Evolutionary conservation across 2,329 filamentous ascomycete species (phyloP), one percentile per base, ranked within the genome.

Genomic region (Pseudomassariella vexata): DNA sequence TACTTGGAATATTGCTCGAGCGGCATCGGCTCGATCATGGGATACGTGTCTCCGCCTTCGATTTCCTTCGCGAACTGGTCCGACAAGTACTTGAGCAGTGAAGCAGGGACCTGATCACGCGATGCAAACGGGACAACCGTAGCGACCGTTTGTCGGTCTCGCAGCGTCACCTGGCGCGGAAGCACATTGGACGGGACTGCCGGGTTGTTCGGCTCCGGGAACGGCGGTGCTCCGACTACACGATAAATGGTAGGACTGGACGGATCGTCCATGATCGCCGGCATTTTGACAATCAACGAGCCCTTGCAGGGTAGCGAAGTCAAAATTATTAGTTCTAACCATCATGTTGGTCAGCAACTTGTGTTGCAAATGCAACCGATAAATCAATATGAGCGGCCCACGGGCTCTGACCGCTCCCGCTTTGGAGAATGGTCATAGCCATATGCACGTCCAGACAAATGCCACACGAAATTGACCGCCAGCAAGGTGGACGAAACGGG

Each of bases 61-160:
- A 95, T 92, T 59, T 94, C 88, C 59, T 85, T 82, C 56, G 89
- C 90, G 48, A 94, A 73, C 61, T 92, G 82, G 50, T 87, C 83
- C 47, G 76, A 84, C 28, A 95, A 75, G 52, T 94, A 92, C 23
- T 71, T 70, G 21, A 90, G 66, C 36, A 95, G 66, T 6, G 82
- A 80, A 23, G 68, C 64, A 3, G 88, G 88, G n/a, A 94, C 80
- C 52, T 88, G 76, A 35, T 77, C 67, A 12, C 76, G 74, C n/a
- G 82, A 83, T 12, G 78, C 79, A 57, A 94, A 88, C 8, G 88
- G 88, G 30, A 94, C 73, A 26, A 94, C 70, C 2, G 86, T 94
- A 7, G 87, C 88, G 29, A 83, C 77, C 1, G 87, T 94, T 45
- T 88, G 80, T 30, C 86, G 77, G 59, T 94, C 87, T 40, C 87